These are phyloP conservation scores for Anisodus tanguticus DNA, from an alignment of 257 asterid genomes.

Conservation along the genomic window DNA sequence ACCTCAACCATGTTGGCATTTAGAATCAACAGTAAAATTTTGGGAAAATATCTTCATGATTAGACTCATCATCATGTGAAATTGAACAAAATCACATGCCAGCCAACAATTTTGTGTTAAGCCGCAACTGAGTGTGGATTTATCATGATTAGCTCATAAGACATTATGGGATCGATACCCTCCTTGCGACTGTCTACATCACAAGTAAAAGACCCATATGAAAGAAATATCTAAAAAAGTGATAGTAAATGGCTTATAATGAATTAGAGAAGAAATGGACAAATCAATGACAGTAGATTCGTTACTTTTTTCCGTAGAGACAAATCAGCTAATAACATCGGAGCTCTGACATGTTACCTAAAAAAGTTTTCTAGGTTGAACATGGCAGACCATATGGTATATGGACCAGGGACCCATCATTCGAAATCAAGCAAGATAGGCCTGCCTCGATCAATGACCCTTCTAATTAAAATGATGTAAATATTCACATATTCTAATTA, in stretches of 20 bases:
- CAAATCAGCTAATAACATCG: not conserved
- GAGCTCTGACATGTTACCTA: not conserved
- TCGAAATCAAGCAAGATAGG: not conserved
- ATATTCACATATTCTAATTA: not conserved
- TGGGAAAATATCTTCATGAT: not conserved
- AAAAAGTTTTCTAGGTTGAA: not conserved
- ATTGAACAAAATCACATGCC: not conserved
- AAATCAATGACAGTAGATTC: not conserved
- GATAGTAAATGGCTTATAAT: constrained; percentile 1
- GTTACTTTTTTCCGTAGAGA: not conserved
- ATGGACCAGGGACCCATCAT: not conserved
- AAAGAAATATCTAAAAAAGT: not conserved
- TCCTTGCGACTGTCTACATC: not conserved
- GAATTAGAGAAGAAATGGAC: not conserved
- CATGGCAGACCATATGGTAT: constrained; percentile 19
- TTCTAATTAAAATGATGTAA: not conserved
- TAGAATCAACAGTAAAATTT: not conserved
- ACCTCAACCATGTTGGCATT: not conserved
- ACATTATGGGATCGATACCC: not conserved
- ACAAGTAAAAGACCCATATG: not conserved
- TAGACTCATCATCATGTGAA: not conserved
- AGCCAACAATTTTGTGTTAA: not conserved
- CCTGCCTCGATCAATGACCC: not conserved
- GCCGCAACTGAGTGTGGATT: not conserved
- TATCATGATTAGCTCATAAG: not conserved